A percentile compares a stretch with the other conserved stretches of the same genome.
phyloP scores from a whole-genome alignment of 2,329 filamentous ascomycete genomes.

The Diaporthe australafricana region DNA sequence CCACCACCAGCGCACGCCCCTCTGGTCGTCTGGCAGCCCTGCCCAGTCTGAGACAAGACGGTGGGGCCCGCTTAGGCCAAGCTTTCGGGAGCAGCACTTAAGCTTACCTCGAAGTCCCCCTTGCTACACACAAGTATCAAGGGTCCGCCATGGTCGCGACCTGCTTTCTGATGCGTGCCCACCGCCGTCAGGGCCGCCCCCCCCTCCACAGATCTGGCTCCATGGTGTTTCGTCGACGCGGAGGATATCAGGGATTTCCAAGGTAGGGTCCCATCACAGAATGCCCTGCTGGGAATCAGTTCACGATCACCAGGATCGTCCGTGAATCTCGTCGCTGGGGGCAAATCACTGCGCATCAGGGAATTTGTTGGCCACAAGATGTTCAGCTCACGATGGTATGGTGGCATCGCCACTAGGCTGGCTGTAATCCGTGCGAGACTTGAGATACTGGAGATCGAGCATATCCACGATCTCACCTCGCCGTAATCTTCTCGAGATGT shows the following conservation, averaged over 20 bases:
- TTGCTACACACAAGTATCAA: neutral
- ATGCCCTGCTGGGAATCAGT: constrained; percentile 2
- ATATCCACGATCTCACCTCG: constrained; percentile 1
- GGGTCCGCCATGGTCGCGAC: neutral
- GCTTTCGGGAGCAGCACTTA: constrained; percentile 30
- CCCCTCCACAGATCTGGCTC: neutral
- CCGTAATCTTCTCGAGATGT: neutral
- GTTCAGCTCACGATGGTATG: neutral
- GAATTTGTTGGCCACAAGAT: neutral
- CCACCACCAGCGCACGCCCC: neutral
- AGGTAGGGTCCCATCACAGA: neutral
- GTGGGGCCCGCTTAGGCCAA: constrained; percentile 23
- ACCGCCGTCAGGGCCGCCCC: neutral
- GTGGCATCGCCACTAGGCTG: constrained; percentile 8
- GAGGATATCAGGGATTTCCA: constrained; percentile 15
- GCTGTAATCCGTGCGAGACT: constrained; percentile 14
- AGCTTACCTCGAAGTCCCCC: constrained; percentile 30
- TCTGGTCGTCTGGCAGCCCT: constrained; percentile 7
- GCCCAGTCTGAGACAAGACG: constrained; percentile 29
- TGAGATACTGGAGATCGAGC: constrained; percentile 14
- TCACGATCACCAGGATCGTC: constrained; percentile 20
- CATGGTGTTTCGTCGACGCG: constrained; percentile 11
- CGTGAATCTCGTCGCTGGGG: neutral
- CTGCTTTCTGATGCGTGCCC: neutral
- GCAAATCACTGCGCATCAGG: neutral